Evolutionary conservation across 1,139 yeast genomes (phyloP).

Genomic region (Wickerhamomyces sp.): DNA sequence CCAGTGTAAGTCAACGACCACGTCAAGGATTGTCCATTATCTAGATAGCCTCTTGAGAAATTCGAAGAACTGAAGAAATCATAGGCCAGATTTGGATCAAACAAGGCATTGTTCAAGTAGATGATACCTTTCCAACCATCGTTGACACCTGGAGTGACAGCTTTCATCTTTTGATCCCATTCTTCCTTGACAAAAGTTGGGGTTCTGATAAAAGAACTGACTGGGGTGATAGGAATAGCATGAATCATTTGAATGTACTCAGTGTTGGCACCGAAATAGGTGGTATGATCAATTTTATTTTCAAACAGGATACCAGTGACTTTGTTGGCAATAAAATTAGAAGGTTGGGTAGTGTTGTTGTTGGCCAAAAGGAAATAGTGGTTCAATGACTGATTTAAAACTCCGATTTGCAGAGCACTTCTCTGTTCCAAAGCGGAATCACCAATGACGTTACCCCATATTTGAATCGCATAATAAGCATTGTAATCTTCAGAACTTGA

Average conservation of each 20-base stretch:
- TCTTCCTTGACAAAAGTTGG: constrained; percentile 72
- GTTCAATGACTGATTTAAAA: constrained; percentile 54
- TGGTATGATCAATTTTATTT: constrained; percentile 87
- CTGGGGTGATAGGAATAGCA: constrained; percentile 87
- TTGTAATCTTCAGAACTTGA: constrained; percentile 75
- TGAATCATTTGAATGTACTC: constrained; percentile 96
- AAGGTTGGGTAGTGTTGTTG: constrained; percentile 47
- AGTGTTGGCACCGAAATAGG: constrained; percentile 70
- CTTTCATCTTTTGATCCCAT: constrained; percentile 54
- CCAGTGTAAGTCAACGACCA: constrained; percentile 86
- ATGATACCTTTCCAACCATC: constrained; percentile 91
- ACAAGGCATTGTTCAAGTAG: constrained; percentile 71
- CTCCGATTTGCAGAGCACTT: constrained; percentile 57
- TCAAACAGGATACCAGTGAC: constrained; percentile 78
- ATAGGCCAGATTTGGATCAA: constrained; percentile 64
- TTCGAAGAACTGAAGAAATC: constrained; percentile 52
- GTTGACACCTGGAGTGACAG: constrained; percentile 47
- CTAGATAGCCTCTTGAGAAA: constrained; percentile 55
- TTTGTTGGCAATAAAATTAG: constrained; percentile 51
- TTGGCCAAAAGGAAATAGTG: constrained; percentile 52
- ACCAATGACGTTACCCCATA: constrained; percentile 60
- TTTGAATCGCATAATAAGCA: constrained; percentile 62
- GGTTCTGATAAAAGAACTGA: constrained; percentile 69
- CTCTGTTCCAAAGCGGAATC: constrained; percentile 48
- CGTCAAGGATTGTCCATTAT: constrained; percentile 84